Evolutionary conservation across 2,329 filamentous ascomycete species (phyloP), one percentile per base, ranked within the genome.

Genomic region (Trichoderma lentiforme): DNA sequence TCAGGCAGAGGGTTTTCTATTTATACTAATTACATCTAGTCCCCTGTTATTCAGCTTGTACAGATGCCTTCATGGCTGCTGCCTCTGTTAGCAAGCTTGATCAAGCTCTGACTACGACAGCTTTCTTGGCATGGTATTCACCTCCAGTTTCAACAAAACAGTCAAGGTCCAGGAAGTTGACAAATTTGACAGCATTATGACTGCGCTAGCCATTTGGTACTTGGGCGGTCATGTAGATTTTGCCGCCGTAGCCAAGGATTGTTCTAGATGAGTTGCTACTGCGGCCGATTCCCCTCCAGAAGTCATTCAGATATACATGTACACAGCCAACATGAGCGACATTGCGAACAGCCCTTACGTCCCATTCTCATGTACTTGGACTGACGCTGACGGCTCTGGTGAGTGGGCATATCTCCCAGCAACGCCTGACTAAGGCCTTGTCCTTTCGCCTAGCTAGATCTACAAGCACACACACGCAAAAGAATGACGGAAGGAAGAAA

Each of bases 361-460:
- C 3, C 77, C 81, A 0, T 81, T 85, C 30, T 85, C 84, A 1
- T 86, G 84, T 75, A 80, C 82, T 0, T 80, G 76, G 75, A 80
- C 70, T 12, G 79, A 82, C 64, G 78, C 79, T 11, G 74, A 79
- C 47, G 75, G 73, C 8, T 79, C 78, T 7, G 83, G 85, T 14
- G 86, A 85, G 68, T 91, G 89, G 89, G 86, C 87, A 0, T 91
- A 91, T 75, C 89, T 84, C 72, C 89, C 89, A 0, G 87, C 89
- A 0, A 89, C 89, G 36, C 15, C 36, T 39, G 6, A 6, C 14
- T 3, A 39, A 18, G 36, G 36, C 36, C 15, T 18, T 18, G 6
- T 18, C 36, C 36, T 43, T 3, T 43, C 36, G 15, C 15, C 36
- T 43, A 18, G 36, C 15, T n/a, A 43, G 15, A 6, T n/a, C 36